A percentile compares a stretch with the other conserved stretches of the same genome.
Evolutionary conservation across 2,329 filamentous ascomycete species (phyloP).

Genomic region (Chalara sp.): DNA sequence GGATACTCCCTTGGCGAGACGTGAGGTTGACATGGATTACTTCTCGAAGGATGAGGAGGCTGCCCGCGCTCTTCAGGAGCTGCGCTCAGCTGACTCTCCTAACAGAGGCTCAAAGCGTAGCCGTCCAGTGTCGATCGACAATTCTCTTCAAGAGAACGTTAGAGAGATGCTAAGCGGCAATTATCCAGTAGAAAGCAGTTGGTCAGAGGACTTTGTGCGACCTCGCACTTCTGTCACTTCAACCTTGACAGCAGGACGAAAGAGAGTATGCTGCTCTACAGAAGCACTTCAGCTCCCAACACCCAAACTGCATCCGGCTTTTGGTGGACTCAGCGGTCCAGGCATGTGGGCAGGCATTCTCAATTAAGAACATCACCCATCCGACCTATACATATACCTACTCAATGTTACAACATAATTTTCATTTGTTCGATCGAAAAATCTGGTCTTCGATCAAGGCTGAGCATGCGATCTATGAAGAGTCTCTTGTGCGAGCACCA

Average conservation of each 20-base stretch:
- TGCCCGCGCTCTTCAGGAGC: conserved; percentile 50
- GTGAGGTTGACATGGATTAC: conserved; percentile 39
- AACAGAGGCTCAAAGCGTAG: conserved; percentile 49
- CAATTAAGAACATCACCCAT: conserved; percentile 25
- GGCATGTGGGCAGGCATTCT: conserved; percentile 64
- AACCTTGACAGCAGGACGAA: conserved; percentile 38
- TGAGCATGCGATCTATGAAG: no score
- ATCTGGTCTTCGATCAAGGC: no score
- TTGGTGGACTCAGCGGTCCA: conserved; percentile 45
- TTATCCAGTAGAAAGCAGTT: conserved; percentile 16
- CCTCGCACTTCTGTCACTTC: conserved; percentile 30
- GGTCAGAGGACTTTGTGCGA: conserved; percentile 21
- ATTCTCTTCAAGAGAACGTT: conserved; percentile 59
- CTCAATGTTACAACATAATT: no score
- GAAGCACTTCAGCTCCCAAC: conserved; percentile 46
- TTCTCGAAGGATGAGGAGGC: conserved; percentile 40
- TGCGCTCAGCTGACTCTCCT: conserved; percentile 35
- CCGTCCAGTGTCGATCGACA: conserved; percentile 51
- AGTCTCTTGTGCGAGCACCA: no score
- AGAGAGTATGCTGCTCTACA: conserved; percentile 60
- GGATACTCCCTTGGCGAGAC: conserved; percentile 39
- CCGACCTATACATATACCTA: no score
- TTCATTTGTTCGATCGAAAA: no score
- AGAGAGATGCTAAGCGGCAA: conserved; percentile 49
- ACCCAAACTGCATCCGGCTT: conserved; percentile 40